Evolutionary conservation across 2,329 filamentous ascomycete species (phyloP).

Genomic region (Byssochlamys sp.): DNA sequence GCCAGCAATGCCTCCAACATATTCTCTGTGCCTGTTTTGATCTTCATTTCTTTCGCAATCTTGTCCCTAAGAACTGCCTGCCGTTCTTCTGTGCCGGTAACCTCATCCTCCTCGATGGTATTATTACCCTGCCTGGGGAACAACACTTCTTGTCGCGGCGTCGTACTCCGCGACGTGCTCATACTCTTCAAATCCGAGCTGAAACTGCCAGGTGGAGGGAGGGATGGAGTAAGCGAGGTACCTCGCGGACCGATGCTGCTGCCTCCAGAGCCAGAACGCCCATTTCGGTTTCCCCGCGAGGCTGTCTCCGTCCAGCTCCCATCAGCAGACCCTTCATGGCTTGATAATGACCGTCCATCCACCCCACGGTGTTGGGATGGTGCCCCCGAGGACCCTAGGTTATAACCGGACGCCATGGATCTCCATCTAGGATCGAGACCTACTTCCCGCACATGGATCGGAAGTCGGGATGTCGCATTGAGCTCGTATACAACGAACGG

Average conservation of each 20-base stretch:
- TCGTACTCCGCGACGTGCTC: conserved; percentile 52
- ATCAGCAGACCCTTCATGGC: conserved; percentile 27
- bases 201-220: conserved; percentile 72
- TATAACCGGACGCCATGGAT: conserved; percentile 37
- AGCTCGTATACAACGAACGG: conserved; percentile 22
- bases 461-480: conserved; percentile 8
- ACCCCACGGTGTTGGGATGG: conserved; percentile 32
- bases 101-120: conserved; percentile 53
- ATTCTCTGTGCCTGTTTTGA: conserved; percentile 95
- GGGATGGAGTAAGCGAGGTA: conserved; percentile 59
- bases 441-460: conserved; percentile 10
- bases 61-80: conserved; percentile 69
- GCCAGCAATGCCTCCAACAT: conserved; percentile 87
- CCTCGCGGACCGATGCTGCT: conserved; percentile 57
- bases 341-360: conserved; percentile 29
- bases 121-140: conserved; percentile 37
- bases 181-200: conserved; percentile 74
- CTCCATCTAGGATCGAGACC: conserved; percentile 31
- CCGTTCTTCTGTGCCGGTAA: conserved; percentile 56
- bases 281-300: conserved; percentile 24
- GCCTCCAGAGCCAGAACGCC: conserved; percentile 47
- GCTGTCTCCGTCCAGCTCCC: conserved; percentile 30
- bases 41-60: conserved; percentile 92
- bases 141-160: conserved; percentile 48
- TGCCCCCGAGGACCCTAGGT: conserved; percentile 32